These are phyloP conservation scores for Eleusine indica DNA, from an alignment of 176 grass and related monocot genomes.

Conservation along the genomic window DNA sequence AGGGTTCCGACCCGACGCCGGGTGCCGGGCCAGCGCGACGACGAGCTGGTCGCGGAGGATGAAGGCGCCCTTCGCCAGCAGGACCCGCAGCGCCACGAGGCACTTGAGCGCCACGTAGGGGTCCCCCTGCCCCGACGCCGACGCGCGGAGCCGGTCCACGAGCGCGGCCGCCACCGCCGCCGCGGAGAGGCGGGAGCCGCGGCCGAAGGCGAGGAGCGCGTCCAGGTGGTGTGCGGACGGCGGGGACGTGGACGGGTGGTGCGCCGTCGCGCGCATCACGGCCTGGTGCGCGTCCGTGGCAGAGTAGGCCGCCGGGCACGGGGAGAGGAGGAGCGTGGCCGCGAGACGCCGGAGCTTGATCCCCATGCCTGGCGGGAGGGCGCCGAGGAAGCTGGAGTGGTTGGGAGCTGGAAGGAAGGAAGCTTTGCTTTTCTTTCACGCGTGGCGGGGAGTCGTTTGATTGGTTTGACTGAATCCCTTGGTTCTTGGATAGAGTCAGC, in stretches of 20 bases:
- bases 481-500: not conserved
- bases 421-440: not conserved
- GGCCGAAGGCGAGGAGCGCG: constrained; percentile 86
- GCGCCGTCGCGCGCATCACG: constrained; percentile 70
- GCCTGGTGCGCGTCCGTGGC: constrained; percentile 50
- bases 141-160: constrained; percentile 56
- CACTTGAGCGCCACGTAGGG: constrained; percentile 79
- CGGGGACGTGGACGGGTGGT: constrained; percentile 60
- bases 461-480: not conserved
- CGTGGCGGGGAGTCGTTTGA: constrained; percentile 7
- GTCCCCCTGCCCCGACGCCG: constrained; percentile 49
- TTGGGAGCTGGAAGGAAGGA: not conserved
- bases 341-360: not conserved
- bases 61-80: constrained; percentile 68
- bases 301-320: constrained; percentile 2
- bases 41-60: constrained; percentile 90
- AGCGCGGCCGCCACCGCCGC: constrained; percentile 57
- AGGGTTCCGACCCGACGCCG: constrained; percentile 76
- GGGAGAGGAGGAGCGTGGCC: constrained; percentile 36
- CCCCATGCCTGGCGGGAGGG: not conserved
- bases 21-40: constrained; percentile 55
- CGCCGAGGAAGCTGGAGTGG: not conserved
- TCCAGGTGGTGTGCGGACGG: constrained; percentile 56
- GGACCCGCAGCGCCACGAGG: constrained; percentile 63
- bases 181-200: constrained; percentile 70